Conservation (phyloP, 2,329 filamentous ascomycete species). For the Ophiostoma populinum region DNA sequence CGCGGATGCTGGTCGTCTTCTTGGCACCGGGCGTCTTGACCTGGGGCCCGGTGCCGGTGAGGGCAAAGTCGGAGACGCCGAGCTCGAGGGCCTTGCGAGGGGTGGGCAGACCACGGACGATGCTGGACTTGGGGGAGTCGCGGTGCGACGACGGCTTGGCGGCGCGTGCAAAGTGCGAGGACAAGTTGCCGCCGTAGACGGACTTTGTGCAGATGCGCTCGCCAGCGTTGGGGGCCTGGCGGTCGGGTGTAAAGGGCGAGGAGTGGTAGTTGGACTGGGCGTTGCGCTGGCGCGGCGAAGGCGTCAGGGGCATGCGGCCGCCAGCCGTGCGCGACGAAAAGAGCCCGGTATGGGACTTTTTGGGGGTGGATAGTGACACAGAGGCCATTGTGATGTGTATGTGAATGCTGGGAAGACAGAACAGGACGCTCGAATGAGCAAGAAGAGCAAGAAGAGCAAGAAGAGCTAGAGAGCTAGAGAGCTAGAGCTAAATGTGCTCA, state of each 20-base stretch:
- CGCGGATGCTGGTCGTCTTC: slow-evolving; percentile 37
- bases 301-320: slow-evolving; percentile 85
- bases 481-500: no score
- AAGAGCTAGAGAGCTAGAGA: no score
- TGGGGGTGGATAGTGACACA: slow-evolving; percentile 66
- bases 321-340: slow-evolving; percentile 88
- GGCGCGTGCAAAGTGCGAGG: slow-evolving; percentile 60
- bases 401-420: slow-evolving; percentile 3
- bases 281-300: slow-evolving; percentile 57
- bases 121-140: slow-evolving; percentile 94
- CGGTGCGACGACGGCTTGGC: slow-evolving; percentile 51
- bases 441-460: background rate
- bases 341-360: slow-evolving; percentile 86
- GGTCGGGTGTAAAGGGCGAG: slow-evolving; percentile 65
- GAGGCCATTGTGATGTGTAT: slow-evolving; percentile 53
- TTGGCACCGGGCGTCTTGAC: slow-evolving; percentile 44
- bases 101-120: slow-evolving; percentile 55
- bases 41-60: slow-evolving; percentile 61
- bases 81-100: slow-evolving; percentile 74
- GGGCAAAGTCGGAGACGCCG: slow-evolving; percentile 78
- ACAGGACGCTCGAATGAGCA: background rate
- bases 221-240: slow-evolving; percentile 29
- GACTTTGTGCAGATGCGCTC: slow-evolving; percentile 44
- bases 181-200: slow-evolving; percentile 63
- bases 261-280: slow-evolving; percentile 36